Evolutionary conservation across 306 rosid species (phyloP).

Genomic region (Sphenostylis stenocarpa): DNA sequence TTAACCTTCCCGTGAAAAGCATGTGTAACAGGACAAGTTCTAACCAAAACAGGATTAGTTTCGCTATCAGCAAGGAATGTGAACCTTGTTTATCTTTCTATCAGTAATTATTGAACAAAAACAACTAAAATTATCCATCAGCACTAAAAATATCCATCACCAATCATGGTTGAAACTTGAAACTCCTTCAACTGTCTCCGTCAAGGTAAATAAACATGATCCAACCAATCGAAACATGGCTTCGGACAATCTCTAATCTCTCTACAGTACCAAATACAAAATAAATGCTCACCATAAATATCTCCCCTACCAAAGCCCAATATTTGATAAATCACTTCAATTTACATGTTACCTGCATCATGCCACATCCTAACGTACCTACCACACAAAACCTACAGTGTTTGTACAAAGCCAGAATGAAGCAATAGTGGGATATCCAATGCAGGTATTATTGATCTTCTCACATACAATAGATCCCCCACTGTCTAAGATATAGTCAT

Average conservation of each 20-base stretch:
- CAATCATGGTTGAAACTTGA: not conserved
- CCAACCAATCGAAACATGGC: slow-evolving; percentile 22
- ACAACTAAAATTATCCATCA: not conserved
- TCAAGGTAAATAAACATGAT: slow-evolving; percentile 26
- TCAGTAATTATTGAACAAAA: not conserved
- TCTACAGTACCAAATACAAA: slow-evolving; percentile 29
- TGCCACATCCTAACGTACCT: slow-evolving; percentile 57
- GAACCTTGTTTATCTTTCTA: not conserved
- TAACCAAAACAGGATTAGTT: too few relatives aligned
- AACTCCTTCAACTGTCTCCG: not conserved
- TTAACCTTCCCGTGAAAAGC: too few relatives aligned
- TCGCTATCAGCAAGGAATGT: not conserved
- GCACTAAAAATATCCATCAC: not conserved
- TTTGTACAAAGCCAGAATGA: slow-evolving; percentile 43
- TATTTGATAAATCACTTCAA: slow-evolving; percentile 11
- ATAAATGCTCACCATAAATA: slow-evolving; percentile 17
- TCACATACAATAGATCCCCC: slow-evolving; percentile 8
- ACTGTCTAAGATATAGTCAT: not conserved
- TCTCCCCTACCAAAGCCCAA: not conserved
- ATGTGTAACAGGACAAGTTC: too few relatives aligned
- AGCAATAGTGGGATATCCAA: slow-evolving; percentile 40
- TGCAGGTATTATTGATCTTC: slow-evolving; percentile 31
- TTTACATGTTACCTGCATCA: slow-evolving; percentile 38
- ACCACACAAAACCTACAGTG: slow-evolving; percentile 58
- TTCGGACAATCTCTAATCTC: slow-evolving; percentile 13